A percentile compares a stretch with the other conserved stretches of the same genome.
These are phyloP conservation scores for Geotrichum klebahnii DNA, from an alignment of 1,139 yeast genomes.

Conservation along the genomic window DNA sequence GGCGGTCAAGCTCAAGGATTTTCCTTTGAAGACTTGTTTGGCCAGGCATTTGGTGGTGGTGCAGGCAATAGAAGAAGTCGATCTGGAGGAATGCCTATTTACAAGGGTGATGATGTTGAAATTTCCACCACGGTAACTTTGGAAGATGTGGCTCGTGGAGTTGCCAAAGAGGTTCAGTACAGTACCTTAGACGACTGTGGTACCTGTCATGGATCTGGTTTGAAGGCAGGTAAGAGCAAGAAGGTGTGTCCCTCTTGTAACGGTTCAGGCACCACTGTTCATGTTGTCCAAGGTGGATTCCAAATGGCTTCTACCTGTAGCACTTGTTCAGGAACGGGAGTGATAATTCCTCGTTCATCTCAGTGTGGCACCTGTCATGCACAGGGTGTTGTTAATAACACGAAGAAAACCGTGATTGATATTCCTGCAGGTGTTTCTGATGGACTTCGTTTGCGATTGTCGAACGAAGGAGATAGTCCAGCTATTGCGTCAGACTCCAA, in stretches of 20 bases:
- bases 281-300: slow-evolving; percentile 84
- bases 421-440: slow-evolving; percentile 86
- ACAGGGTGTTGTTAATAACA: slow-evolving; percentile 70
- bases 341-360: slow-evolving; percentile 61
- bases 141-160: slow-evolving; percentile 84
- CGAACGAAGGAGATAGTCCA: slow-evolving; percentile 92
- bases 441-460: slow-evolving; percentile 77
- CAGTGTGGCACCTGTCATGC: slow-evolving; percentile 82
- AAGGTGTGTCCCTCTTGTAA: slow-evolving; percentile 82
- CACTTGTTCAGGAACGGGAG: slow-evolving; percentile 86
- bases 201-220: slow-evolving; percentile 79
- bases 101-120: slow-evolving; percentile 86
- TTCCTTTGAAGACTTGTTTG: slow-evolving; percentile 85
- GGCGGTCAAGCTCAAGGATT: slow-evolving; percentile 39
- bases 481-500: slow-evolving; percentile 43
- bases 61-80: slow-evolving; percentile 34
- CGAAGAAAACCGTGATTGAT: slow-evolving; percentile 69
- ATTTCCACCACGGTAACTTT: slow-evolving; percentile 68
- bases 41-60: slow-evolving; percentile 54
- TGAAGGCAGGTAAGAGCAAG: slow-evolving; percentile 71
- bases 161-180: slow-evolving; percentile 60
- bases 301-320: slow-evolving; percentile 94
- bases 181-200: slow-evolving; percentile 72
- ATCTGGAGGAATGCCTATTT: slow-evolving; percentile 53
- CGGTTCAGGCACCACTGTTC: slow-evolving; percentile 89